These are phyloP conservation scores for Cordyceps tenuipes DNA, from an alignment of 2,329 filamentous ascomycete species.

Conservation along the genomic window DNA sequence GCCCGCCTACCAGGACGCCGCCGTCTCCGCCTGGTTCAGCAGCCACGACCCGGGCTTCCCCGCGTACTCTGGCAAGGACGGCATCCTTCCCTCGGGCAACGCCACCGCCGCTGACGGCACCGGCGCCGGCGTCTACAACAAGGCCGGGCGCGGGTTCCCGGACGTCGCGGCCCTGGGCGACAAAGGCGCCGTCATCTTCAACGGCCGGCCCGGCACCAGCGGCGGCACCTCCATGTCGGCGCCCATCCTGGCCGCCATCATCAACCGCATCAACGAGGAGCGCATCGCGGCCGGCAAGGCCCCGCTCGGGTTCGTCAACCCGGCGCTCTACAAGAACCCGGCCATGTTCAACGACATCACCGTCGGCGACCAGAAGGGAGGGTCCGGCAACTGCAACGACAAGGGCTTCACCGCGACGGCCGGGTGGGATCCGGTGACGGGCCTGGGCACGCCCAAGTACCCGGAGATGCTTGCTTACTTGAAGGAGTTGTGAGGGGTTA, in stretches of 20 bases:
- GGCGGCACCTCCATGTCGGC: constrained; percentile 13
- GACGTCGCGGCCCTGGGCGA: constrained; percentile 36
- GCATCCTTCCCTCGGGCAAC: constrained; percentile 24
- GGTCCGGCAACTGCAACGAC: background rate
- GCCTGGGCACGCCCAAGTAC: constrained; percentile 13
- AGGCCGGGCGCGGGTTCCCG: constrained; percentile 31
- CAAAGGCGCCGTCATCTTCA: constrained; percentile 32
- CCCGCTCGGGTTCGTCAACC: constrained; percentile 26
- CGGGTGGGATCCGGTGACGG: constrained; percentile 12
- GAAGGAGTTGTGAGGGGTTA: background rate
- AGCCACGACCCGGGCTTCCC: constrained; percentile 29
- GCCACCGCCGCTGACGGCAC: no score
- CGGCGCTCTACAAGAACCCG: constrained; percentile 11
- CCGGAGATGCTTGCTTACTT: constrained; percentile 5
- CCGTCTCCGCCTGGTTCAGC: constrained; percentile 28
- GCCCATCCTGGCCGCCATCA: constrained; percentile 14
- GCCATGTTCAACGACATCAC: constrained; percentile 7
- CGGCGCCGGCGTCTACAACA: constrained; percentile 26
- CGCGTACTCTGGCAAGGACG: constrained; percentile 21
- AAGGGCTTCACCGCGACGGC: background rate
- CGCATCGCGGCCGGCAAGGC: constrained; percentile 24
- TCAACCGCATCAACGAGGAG: constrained; percentile 16
- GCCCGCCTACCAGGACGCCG: constrained; percentile 37
- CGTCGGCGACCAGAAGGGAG: background rate
- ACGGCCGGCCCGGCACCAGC: constrained; percentile 15